phyloP scores from a whole-genome alignment of 495 filamentous ascomycete species.

The Annulohypoxylon stygium region DNA sequence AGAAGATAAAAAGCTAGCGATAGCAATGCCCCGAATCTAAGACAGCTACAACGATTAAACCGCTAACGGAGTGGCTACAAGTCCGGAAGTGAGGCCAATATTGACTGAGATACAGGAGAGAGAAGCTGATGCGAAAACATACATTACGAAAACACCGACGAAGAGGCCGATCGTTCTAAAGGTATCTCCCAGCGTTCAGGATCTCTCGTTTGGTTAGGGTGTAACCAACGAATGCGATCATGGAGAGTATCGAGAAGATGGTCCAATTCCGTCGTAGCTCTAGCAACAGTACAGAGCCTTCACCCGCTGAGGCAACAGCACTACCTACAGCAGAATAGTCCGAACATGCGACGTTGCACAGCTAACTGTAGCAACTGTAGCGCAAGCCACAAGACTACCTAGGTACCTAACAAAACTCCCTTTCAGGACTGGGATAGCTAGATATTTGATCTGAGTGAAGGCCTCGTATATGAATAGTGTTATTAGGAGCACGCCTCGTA shows the following conservation, averaged over 20 bases:
- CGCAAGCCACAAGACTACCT: constrained; percentile 53
- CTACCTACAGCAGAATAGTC: constrained; percentile 48
- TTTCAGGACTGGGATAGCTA: constrained; percentile 59
- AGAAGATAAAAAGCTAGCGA: constrained; percentile 58
- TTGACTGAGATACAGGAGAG: constrained; percentile 53
- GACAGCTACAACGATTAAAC: constrained; percentile 48
- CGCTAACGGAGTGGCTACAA: constrained; percentile 53
- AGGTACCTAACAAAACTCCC: constrained; percentile 50
- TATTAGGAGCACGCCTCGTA: constrained; percentile 59
- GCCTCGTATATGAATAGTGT: constrained; percentile 59
- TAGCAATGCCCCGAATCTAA: constrained; percentile 41
- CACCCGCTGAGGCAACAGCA: constrained; percentile 50
- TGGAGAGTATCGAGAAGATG: constrained; percentile 54
- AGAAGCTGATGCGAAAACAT: constrained; percentile 42
- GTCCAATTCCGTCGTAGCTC: constrained; percentile 51
- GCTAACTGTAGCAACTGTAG: constrained; percentile 50
- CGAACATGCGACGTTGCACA: background rate
- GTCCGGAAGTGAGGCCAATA: constrained; percentile 63
- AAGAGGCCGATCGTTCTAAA: constrained; percentile 46
- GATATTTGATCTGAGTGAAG: constrained; percentile 52
- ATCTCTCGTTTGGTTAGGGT: constrained; percentile 39
- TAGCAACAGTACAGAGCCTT: constrained; percentile 47
- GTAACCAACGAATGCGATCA: constrained; percentile 54
- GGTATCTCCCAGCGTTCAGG: constrained; percentile 39
- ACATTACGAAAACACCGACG: constrained; percentile 45